These are phyloP conservation scores for Lentinula sp. DNA, from an alignment of 768 basidiomycete genomes.

Conservation along the genomic window DNA sequence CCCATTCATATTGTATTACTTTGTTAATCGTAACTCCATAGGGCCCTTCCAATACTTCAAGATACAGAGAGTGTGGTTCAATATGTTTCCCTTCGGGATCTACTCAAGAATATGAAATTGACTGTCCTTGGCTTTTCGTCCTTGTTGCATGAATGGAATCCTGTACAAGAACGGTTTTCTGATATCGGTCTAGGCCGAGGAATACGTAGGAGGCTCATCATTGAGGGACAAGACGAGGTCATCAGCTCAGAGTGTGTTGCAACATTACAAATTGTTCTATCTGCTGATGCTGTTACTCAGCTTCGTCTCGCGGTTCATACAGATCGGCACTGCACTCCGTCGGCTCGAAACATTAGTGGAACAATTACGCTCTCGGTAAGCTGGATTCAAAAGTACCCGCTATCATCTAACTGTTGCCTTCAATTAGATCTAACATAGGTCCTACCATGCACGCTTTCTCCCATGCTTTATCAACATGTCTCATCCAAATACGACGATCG, in stretches of 20 bases:
- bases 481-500: conserved; percentile 42
- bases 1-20: neutral
- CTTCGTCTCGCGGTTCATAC: conserved; percentile 54
- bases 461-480: conserved; percentile 53
- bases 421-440: conserved; percentile 10
- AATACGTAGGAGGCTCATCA: conserved; percentile 29
- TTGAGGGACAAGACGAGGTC: conserved; percentile 53
- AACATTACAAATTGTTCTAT: neutral
- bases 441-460: conserved; percentile 62
- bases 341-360: conserved; percentile 54
- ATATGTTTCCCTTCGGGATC: conserved; percentile 38
- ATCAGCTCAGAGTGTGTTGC: conserved; percentile 48
- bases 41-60: conserved; percentile 41
- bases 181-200: conserved; percentile 31
- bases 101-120: conserved; percentile 48
- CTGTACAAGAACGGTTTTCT: conserved; percentile 46
- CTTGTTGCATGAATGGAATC: conserved; percentile 58
- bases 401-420: conserved; percentile 22
- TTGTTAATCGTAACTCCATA: conserved; percentile 17
- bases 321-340: conserved; percentile 61
- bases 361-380: conserved; percentile 44
- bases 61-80: conserved; percentile 30
- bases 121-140: conserved; percentile 67
- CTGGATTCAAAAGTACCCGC: neutral
- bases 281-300: conserved; percentile 24